Conservation (phyloP, 768 basidiomycete species). For the Rhodotorula diobovata region DNA sequence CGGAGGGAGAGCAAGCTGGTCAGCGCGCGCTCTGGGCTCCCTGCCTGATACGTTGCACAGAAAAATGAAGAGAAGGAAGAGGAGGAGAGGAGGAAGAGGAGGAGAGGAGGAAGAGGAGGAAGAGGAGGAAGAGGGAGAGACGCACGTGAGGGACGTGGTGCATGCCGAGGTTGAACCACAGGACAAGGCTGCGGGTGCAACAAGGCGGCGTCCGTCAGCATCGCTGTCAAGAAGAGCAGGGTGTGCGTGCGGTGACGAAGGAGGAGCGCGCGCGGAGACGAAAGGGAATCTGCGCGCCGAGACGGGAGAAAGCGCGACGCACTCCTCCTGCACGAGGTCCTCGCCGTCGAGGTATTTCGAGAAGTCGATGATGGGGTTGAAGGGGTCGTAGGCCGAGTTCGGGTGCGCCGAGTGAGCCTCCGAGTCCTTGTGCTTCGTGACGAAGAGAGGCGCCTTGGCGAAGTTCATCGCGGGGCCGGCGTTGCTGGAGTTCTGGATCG, state of each 20-base stretch:
- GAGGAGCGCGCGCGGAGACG: not conserved
- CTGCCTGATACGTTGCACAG: no score
- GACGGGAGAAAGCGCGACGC: no score
- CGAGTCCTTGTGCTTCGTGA: constrained; percentile 44
- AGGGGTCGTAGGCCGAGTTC: constrained; percentile 41
- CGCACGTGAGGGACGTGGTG: constrained; percentile 40
- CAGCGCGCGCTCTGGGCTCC: no score
- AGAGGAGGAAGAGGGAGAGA: constrained; percentile 4
- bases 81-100: no score
- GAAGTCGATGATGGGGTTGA: constrained; percentile 45
- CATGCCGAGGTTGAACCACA: constrained; percentile 43
- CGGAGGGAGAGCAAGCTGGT: no score
- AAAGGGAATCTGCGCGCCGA: no score
- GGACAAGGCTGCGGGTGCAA: not conserved
- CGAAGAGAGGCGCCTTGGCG: constrained; percentile 43
- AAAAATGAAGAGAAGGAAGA: no score
- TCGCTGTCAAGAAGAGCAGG: not conserved
- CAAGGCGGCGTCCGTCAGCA: no score
- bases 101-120: no score
- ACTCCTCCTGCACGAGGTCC: constrained; percentile 46
- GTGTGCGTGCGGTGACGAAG: not conserved
- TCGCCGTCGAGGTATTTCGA: constrained; percentile 46
- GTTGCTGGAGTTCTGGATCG: constrained; percentile 45
- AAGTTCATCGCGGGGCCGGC: constrained; percentile 42
- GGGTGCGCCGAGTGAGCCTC: constrained; percentile 40